phyloP scores from a whole-genome alignment of 169 alveolate genomes.

The Plasmodium billcollinsi region DNA sequence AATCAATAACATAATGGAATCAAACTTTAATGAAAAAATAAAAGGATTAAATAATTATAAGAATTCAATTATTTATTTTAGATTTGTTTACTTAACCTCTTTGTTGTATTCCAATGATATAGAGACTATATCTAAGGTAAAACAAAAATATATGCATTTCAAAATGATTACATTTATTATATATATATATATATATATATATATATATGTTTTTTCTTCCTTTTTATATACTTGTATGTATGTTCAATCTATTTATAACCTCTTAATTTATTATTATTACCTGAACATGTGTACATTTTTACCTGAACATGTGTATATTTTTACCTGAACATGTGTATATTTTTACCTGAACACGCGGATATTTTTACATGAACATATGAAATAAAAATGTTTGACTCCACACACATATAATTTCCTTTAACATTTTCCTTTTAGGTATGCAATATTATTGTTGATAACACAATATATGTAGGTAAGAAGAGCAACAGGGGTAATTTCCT shows the following conservation, averaged over 20 bases:
- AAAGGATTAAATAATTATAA: constrained; percentile 42
- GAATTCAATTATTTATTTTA: constrained; percentile 49
- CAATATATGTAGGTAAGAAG: constrained; percentile 50
- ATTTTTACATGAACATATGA: background rate
- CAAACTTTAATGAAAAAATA: constrained; percentile 40
- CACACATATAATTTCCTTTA: background rate
- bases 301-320: no score
- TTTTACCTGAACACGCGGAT: no score
- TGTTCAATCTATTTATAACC: no score
- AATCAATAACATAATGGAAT: constrained; percentile 36
- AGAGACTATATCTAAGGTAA: constrained; percentile 47
- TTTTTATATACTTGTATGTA: background rate
- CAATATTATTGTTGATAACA: constrained; percentile 42
- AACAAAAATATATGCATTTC: background rate
- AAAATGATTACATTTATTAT: background rate
- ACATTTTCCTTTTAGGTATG: constrained; percentile 22
- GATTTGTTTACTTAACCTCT: constrained; percentile 45
- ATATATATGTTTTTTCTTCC: background rate
- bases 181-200: background rate
- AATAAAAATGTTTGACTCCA: background rate
- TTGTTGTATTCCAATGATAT: constrained; percentile 56
- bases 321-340: no score
- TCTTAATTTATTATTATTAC: no score
- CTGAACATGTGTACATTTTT: no score
- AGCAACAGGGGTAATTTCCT: constrained; percentile 63